These are phyloP conservation scores for Aspergillus cejpii DNA, from an alignment of 2,329 filamentous ascomycete species.

Conservation along the genomic window DNA sequence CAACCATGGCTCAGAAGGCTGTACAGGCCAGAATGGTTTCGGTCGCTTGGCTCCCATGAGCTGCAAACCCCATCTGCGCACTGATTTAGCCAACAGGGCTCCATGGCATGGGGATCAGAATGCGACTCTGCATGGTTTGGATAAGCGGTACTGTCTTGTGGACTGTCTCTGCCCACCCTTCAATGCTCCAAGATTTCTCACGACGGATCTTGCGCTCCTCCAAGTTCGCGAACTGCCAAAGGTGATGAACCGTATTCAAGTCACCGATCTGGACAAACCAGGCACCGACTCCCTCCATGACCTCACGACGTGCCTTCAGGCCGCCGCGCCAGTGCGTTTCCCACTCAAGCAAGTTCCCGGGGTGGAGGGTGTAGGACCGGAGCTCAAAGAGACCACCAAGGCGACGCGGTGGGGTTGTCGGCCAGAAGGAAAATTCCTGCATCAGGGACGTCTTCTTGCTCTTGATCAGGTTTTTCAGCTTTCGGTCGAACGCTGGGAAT, in stretches of 20 bases:
- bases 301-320: constrained; percentile 80
- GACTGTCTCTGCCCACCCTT: constrained; percentile 94
- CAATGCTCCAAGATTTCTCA: constrained; percentile 90
- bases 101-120: constrained; percentile 93
- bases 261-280: constrained; percentile 99
- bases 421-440: constrained; percentile 99
- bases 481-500: constrained; percentile 73
- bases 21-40: neutral
- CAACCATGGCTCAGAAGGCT: neutral
- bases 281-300: constrained; percentile 96
- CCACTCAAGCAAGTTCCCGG: constrained; percentile 94
- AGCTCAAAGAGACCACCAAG: constrained; percentile 93
- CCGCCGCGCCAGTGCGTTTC: constrained; percentile 96
- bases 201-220: constrained; percentile 85
- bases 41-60: neutral
- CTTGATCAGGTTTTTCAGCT: constrained; percentile 77
- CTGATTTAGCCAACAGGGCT: constrained; percentile 68
- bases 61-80: neutral
- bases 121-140: constrained; percentile 89
- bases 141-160: constrained; percentile 98
- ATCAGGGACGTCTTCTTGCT: constrained; percentile 85
- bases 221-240: constrained; percentile 97
- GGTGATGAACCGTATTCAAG: constrained; percentile 92
- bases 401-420: constrained; percentile 80
- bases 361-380: constrained; percentile 91